Evolutionary conservation across 495 filamentous ascomycete genomes (phyloP), one percentile per base, ranked within the genome.

Genomic region (Podospora pseudocomata): DNA sequence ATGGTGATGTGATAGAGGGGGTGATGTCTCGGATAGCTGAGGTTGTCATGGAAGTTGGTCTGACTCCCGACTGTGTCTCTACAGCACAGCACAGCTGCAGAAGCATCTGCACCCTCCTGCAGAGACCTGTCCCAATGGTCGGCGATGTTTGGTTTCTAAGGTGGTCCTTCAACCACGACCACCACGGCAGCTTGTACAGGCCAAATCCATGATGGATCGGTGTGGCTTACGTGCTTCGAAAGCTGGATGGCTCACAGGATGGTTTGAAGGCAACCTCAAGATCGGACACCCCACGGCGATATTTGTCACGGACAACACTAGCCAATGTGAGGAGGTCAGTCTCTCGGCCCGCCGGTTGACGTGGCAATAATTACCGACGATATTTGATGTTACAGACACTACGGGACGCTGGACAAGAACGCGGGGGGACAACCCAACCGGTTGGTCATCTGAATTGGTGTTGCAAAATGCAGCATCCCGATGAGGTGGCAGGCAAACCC

Each of bases 371-470:
- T 58, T 58, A 19, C 55, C 1, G 55, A 20, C 18, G 55, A 9
- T 58, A 23, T 58, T 26, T 11, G 23, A 58, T 58, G 55, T 26
- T 26, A 58, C n/a, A 58, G n/a, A 23, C 23, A 23, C 5, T 15
- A 58, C n/a, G 55, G 55, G 23, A 4, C 19, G 55, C 39, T 49
- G 5, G 39, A 49, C 39, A 49, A 13, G 39, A 49, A 58, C 55
- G 55, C 55, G 55, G 55, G 55, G 55, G 55, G 55, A 2, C 55
- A n/a, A 26, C n/a, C 20, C n/a, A 58, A 58, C 7, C 18, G 55
- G 55, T 58, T 58, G 55, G 55, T 58, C 55, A 58, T 58, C 23
- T 19, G n/a, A 58, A 58, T 58, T 58, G n/a, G 55, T 58, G 55
- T 19, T 20, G 55, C 5, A 5, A 58, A 58, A 49, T 49, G 39